A percentile compares a stretch with the other conserved stretches of the same genome.
Evolutionary conservation across 345 rosid genomes (phyloP).

Genomic region (Camelina hispida): DNA sequence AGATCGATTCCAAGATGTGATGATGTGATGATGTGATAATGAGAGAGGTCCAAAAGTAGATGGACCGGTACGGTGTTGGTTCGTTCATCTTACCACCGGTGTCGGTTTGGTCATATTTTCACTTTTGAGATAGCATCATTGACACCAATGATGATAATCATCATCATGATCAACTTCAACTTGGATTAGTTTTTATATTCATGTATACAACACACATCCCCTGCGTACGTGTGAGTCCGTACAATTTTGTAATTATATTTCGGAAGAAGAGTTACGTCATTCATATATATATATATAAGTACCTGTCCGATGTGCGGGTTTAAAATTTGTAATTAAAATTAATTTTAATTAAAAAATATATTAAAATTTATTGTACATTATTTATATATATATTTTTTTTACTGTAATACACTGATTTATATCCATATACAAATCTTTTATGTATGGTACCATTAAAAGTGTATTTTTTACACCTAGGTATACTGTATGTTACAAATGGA

Average conservation of each 20-base stretch:
- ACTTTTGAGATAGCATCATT: constrained; percentile 7
- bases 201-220: background rate
- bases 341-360: too few species aligned
- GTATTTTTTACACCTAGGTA: too few species aligned
- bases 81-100: constrained; percentile 19
- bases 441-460: too few species aligned
- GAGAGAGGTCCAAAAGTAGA: constrained; percentile 31
- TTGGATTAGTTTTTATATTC: background rate
- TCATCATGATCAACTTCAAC: background rate
- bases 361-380: too few species aligned
- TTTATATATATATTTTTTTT: too few species aligned
- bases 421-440: too few species aligned
- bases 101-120: constrained; percentile 25
- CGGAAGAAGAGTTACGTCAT: background rate
- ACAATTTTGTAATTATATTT: constrained; percentile 23
- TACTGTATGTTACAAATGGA: too few species aligned
- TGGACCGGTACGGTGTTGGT: constrained; percentile 12
- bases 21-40: constrained; percentile 25
- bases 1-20: background rate
- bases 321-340: too few species aligned
- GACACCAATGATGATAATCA: background rate
- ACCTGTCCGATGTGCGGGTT: too few species aligned
- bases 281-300: too few species aligned
- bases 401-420: too few species aligned
- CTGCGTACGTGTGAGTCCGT: constrained; percentile 14